Percentiles rank a stretch among this genome's conserved stretches.
Evolutionary conservation across 148 eudicot genomes (phyloP).

Genomic region (Simmondsia chinensis): DNA sequence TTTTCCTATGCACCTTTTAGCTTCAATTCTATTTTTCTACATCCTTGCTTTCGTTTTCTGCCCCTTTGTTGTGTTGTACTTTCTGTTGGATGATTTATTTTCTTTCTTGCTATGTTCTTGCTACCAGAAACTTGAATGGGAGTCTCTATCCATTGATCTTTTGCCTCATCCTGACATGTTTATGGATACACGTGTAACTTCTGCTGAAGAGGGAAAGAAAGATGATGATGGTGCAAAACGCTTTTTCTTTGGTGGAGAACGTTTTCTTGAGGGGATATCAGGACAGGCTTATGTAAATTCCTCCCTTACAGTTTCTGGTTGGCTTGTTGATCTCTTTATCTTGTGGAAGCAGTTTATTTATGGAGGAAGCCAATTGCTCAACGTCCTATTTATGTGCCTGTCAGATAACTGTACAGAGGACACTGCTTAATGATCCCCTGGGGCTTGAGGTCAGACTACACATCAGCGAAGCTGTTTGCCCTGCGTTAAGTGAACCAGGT

Average conservation of each 20-base stretch:
- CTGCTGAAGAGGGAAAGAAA: constrained; percentile 51
- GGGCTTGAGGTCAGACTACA: constrained; percentile 89
- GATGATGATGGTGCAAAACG: constrained; percentile 97
- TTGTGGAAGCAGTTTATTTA: not conserved
- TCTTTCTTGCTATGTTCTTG: constrained; percentile 14
- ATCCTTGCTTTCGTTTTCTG: not conserved
- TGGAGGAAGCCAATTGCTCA: constrained; percentile 2
- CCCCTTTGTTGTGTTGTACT: not conserved
- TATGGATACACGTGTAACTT: constrained; percentile 40
- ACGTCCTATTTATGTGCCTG: constrained; percentile 8
- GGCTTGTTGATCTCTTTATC: not conserved
- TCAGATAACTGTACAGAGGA: constrained; percentile 94
- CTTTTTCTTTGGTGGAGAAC: constrained; percentile 91
- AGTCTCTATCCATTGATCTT: constrained; percentile 78
- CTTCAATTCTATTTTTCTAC: not conserved
- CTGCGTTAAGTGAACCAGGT: constrained; percentile 98
- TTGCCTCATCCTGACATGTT: constrained; percentile 99
- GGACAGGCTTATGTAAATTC: constrained; percentile 84
- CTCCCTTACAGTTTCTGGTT: constrained; percentile 5
- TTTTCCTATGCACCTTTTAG: not conserved
- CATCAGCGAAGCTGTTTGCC: constrained; percentile 89
- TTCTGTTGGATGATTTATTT: constrained; percentile 1
- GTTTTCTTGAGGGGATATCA: constrained; percentile 92
- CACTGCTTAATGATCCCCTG: constrained; percentile 72
- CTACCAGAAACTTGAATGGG: constrained; percentile 94